phyloP scores from a whole-genome alignment of 176 grass and related monocot species.

The Chrysopogon serrulatus region DNA sequence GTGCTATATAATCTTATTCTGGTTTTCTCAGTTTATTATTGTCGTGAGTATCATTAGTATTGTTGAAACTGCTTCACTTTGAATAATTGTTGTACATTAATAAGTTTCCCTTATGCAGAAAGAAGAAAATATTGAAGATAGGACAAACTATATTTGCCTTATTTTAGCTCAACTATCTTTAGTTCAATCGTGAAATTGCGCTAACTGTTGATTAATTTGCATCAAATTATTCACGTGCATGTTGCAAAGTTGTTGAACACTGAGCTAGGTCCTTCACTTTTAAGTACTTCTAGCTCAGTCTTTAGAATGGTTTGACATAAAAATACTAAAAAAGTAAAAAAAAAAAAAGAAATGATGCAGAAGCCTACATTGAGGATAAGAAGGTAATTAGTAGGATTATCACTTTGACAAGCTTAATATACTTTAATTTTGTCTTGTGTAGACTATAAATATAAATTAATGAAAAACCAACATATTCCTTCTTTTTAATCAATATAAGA shows the following conservation, averaged over 20 bases:
- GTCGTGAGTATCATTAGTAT: constrained; percentile 20
- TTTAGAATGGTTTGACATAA: not conserved
- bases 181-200: not conserved
- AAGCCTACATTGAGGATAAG: not conserved
- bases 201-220: not conserved
- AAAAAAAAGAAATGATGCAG: not conserved
- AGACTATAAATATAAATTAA: not conserved
- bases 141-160: not conserved
- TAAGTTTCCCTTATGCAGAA: not conserved
- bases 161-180: not conserved
- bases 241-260: not conserved
- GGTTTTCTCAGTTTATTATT: not conserved
- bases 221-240: not conserved
- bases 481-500: not conserved
- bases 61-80: constrained; percentile 1
- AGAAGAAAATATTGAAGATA: not conserved
- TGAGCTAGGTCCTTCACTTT: not conserved
- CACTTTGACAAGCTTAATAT: not conserved
- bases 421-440: constrained; percentile 10
- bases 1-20: not conserved
- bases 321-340: not conserved
- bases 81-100: not conserved
- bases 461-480: not conserved
- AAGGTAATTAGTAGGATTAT: not conserved
- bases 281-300: not conserved